phyloP scores from a whole-genome alignment of 164 flowering plant species.

The Akebia trifoliata region DNA sequence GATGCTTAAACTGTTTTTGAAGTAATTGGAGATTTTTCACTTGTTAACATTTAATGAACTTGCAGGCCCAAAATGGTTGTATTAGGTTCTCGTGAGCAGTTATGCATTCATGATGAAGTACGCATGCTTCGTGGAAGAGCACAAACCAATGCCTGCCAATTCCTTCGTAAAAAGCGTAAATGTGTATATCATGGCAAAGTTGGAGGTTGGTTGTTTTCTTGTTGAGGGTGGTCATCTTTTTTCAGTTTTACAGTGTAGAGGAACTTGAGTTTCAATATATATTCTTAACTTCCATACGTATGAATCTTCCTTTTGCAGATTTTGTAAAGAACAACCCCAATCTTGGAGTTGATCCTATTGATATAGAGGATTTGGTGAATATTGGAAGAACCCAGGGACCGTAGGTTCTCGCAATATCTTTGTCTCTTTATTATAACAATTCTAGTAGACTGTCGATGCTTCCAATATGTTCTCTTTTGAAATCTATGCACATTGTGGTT shows the following conservation, averaged over 20 bases:
- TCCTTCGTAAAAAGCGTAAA: conserved; percentile 44
- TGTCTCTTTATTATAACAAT: not conserved
- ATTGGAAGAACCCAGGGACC: conserved; percentile 75
- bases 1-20: not conserved
- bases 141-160: conserved; percentile 83
- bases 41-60: conserved; percentile 8
- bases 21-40: not conserved
- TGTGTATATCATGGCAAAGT: conserved; percentile 53
- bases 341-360: conserved; percentile 89
- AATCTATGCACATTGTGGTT: not conserved
- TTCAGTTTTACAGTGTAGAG: not conserved
- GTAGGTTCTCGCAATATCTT: conserved; percentile 45
- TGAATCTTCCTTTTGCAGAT: conserved; percentile 32
- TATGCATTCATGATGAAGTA: conserved; percentile 87
- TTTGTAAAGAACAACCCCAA: conserved; percentile 53
- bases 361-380: conserved; percentile 94
- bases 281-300: not conserved
- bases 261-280: not conserved
- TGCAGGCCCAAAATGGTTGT: conserved; percentile 95
- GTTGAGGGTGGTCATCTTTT: no score
- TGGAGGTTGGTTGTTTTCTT: conserved; percentile 38
- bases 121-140: conserved; percentile 68
- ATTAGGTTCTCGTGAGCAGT: conserved; percentile 92
- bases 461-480: not conserved
- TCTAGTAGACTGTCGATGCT: not conserved